Conservation (phyloP, 1,284 basidiomycete species). For the Phellopilus nigrolimitatus region DNA sequence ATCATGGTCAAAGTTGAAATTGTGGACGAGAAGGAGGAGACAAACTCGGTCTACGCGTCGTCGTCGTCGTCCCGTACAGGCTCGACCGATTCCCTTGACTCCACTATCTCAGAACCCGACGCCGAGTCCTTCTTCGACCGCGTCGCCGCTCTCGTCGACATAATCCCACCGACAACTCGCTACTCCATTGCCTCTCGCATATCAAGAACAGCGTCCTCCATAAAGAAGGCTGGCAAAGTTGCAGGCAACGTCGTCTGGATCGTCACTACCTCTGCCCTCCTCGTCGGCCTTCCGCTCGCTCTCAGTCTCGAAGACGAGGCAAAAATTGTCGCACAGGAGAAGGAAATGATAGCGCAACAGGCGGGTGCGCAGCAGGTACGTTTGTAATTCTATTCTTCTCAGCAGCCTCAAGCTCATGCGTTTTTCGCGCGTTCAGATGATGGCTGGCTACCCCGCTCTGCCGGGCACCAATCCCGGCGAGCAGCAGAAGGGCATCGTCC, state of each 20-base stretch:
- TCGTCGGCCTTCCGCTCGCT: conserved; percentile 91
- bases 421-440: conserved; percentile 47
- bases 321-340: conserved; percentile 91
- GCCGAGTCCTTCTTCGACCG: conserved; percentile 90
- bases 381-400: conserved; percentile 24
- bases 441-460: conserved; percentile 47
- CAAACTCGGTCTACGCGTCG: conserved; percentile 63
- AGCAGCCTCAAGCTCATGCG: conserved; percentile 21
- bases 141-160: conserved; percentile 88
- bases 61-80: conserved; percentile 59
- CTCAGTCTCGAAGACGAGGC: conserved; percentile 94
- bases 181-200: conserved; percentile 64
- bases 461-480: conserved; percentile 33
- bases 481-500: conserved; percentile 64
- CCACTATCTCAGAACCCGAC: conserved; percentile 61
- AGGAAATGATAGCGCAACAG: conserved; percentile 91
- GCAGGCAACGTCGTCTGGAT: conserved; percentile 92
- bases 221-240: conserved; percentile 64
- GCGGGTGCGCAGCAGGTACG: conserved; percentile 86
- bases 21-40: conserved; percentile 64
- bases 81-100: conserved; percentile 70
- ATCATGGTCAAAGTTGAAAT: conserved; percentile 83
- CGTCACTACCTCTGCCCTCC: conserved; percentile 87
- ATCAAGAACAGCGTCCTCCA: conserved; percentile 53
- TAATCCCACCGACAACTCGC: conserved; percentile 88